phyloP scores from a whole-genome alignment of 371 early-diverging fungal genomes.

The Mucor velutinosus region DNA sequence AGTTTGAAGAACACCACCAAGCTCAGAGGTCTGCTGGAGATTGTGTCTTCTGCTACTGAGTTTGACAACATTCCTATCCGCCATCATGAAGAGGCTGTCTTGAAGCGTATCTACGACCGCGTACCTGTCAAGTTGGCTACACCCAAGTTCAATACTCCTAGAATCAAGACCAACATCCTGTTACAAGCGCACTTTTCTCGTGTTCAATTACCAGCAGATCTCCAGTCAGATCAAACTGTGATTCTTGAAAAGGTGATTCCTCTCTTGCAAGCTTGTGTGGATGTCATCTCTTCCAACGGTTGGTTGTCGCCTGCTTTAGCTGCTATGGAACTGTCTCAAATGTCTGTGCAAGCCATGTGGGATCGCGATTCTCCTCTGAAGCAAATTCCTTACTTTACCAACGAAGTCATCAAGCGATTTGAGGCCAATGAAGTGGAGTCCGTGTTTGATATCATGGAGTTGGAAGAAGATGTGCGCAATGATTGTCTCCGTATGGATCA shows the following conservation, averaged over 20 bases:
- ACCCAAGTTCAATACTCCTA: slow-evolving; percentile 77
- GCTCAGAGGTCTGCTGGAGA: slow-evolving; percentile 89
- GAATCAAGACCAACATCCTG: slow-evolving; percentile 88
- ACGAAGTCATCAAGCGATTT: slow-evolving; percentile 69
- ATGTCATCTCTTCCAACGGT: slow-evolving; percentile 91
- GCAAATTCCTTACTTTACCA: slow-evolving; percentile 88
- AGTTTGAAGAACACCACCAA: slow-evolving; percentile 86
- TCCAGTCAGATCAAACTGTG: slow-evolving; percentile 83
- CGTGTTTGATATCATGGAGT: slow-evolving; percentile 93
- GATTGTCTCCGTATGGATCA: slow-evolving; percentile 65
- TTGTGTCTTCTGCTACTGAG: slow-evolving; percentile 90
- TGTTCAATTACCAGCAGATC: slow-evolving; percentile 86
- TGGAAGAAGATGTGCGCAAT: slow-evolving; percentile 89
- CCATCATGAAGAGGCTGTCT: slow-evolving; percentile 85
- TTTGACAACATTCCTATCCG: slow-evolving; percentile 91
- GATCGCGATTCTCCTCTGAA: slow-evolving; percentile 88
- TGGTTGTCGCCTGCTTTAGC: slow-evolving; percentile 91
- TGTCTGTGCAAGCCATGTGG: slow-evolving; percentile 98
- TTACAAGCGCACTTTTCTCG: slow-evolving; percentile 96
- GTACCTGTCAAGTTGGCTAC: slow-evolving; percentile 72
- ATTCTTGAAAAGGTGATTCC: slow-evolving; percentile 76
- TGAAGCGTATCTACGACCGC: slow-evolving; percentile 81
- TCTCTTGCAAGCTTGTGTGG: slow-evolving; percentile 92
- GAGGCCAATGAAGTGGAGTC: slow-evolving; percentile 71
- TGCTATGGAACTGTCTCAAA: slow-evolving; percentile 96